Conservation (phyloP, 2,329 filamentous ascomycete genomes). For the Penicillium sp. region DNA sequence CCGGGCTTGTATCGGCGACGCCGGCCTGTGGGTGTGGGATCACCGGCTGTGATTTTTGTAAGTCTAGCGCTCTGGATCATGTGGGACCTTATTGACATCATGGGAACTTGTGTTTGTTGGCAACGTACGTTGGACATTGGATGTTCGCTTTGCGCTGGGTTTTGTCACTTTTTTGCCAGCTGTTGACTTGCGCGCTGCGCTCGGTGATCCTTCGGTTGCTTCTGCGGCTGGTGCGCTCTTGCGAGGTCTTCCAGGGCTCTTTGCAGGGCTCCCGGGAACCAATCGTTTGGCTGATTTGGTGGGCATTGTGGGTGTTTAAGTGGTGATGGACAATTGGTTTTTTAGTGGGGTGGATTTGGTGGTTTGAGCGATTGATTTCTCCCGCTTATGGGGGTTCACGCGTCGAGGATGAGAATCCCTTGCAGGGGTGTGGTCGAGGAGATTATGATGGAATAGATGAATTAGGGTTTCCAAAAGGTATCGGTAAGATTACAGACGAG, state of each 20-base stretch:
- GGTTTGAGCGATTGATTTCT: constrained; percentile 8
- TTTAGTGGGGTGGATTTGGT: constrained; percentile 1
- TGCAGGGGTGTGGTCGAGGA: constrained; percentile 5
- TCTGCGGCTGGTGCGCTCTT: neutral
- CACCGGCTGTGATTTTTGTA: constrained; percentile 58
- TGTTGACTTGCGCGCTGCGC: constrained; percentile 22
- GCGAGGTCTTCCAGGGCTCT: constrained; percentile 13
- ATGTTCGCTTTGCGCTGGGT: constrained; percentile 23
- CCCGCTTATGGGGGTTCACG: neutral
- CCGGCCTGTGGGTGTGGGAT: constrained; percentile 66
- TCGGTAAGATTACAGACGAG: neutral
- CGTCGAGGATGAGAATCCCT: constrained; percentile 8
- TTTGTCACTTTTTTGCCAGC: constrained; percentile 9
- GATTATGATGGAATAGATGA: neutral
- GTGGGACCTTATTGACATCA: neutral
- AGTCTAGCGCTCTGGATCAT: neutral
- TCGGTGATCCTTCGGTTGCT: constrained; percentile 14
- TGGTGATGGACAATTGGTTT: neutral
- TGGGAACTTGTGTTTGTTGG: neutral
- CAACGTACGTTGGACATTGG: constrained; percentile 41
- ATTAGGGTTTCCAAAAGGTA: neutral
- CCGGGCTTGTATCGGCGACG: constrained; percentile 69
- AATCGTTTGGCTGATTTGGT: constrained; percentile 22
- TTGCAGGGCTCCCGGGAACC: constrained; percentile 18
- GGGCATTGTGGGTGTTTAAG: constrained; percentile 23